A percentile compares a stretch with the other conserved stretches of the same genome.
Evolutionary conservation across 164 flowering plant species (phyloP).

Genomic region (Magnolia officinalis): DNA sequence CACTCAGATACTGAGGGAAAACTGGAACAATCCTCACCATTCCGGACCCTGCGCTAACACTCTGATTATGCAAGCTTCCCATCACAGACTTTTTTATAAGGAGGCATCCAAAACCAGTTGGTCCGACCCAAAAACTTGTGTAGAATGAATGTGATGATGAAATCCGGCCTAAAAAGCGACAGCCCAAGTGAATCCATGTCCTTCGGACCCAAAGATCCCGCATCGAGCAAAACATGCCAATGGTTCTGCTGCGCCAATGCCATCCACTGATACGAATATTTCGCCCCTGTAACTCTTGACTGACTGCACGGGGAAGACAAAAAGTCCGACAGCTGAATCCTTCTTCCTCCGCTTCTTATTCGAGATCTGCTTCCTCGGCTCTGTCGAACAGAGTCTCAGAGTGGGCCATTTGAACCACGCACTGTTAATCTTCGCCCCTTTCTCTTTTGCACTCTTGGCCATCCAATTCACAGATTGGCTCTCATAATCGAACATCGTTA

Average conservation of each 20-base stretch:
- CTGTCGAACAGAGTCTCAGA: conserved; percentile 45
- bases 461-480: conserved; percentile 69
- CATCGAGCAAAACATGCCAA: conserved; percentile 93
- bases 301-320: conserved; percentile 90
- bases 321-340: conserved; percentile 61
- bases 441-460: conserved; percentile 62
- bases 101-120: conserved; percentile 88
- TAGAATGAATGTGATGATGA: conserved; percentile 79
- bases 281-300: conserved; percentile 76
- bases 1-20: conserved; percentile 58
- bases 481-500: conserved; percentile 79
- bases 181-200: conserved; percentile 93
- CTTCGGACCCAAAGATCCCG: conserved; percentile 81
- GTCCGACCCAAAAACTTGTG: conserved; percentile 74
- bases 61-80: conserved; percentile 51
- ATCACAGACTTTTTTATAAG: conserved; percentile 80
- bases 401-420: conserved; percentile 84
- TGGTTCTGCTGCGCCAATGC: conserved; percentile 78
- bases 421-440: conserved; percentile 54
- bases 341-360: conserved; percentile 49
- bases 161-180: conserved; percentile 83
- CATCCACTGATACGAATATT: conserved; percentile 91
- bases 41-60: conserved; percentile 56
- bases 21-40: conserved; percentile 67
- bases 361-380: conserved; percentile 46